Evolutionary conservation across 495 filamentous ascomycete species (phyloP).

Genomic region (Penicillium tannophilum): DNA sequence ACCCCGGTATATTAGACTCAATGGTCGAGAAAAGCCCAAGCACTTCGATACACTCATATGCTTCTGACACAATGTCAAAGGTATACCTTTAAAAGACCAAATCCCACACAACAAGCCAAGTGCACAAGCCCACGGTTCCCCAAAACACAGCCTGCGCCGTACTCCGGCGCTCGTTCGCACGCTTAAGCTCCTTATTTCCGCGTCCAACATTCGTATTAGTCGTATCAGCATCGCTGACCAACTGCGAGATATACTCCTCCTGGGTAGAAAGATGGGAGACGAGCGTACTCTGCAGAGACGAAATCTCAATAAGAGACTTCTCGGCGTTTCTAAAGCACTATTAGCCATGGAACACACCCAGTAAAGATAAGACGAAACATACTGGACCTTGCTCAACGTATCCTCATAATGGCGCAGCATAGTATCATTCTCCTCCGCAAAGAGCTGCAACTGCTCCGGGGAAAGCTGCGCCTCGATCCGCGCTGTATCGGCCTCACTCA

Average conservation of each 20-base stretch:
- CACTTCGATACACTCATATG: not conserved
- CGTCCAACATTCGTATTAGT: conserved; percentile 84
- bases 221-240: conserved; percentile 79
- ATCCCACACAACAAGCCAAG: conserved; percentile 90
- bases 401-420: conserved; percentile 93
- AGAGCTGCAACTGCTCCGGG: conserved; percentile 85
- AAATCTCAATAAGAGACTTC: conserved; percentile 88
- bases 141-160: conserved; percentile 89
- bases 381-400: conserved; percentile 90
- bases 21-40: not conserved
- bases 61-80: not conserved
- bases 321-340: conserved; percentile 70
- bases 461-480: conserved; percentile 65
- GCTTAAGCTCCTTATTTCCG: conserved; percentile 90
- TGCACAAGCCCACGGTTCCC: conserved; percentile 77
- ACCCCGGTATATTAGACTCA: not conserved
- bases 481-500: conserved; percentile 48
- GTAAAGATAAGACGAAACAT: conserved; percentile 37
- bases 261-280: conserved; percentile 82
- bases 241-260: conserved; percentile 80
- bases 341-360: not conserved
- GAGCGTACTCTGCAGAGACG: conserved; percentile 85
- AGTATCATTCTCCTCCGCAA: conserved; percentile 89
- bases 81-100: conserved; percentile 64
- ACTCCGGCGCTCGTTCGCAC: conserved; percentile 76